Base-by-base conservation (phyloP, 2,329 filamentous ascomycete genomes). In the Rhynchosporium graminicola region DNA sequence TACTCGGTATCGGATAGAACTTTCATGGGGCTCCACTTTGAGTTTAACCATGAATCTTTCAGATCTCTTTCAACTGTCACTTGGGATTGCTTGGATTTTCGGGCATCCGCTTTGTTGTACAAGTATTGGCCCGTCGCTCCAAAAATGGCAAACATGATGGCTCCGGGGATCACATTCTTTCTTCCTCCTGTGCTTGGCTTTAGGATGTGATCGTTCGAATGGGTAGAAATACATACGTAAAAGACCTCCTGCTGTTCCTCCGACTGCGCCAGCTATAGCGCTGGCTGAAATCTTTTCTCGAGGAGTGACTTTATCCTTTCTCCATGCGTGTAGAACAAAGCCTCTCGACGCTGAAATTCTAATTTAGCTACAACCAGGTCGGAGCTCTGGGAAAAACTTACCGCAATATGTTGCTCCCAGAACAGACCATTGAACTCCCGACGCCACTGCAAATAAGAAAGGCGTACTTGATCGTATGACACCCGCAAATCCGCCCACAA, bases 371-470 rank as follows among this genome's bases (percentile, higher is more conserved):
- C 28, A 7, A 31, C 10, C 29, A 55, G 38, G 40, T n/a, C 20
- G 13, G 29, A 48, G 12, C 12, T 46, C 38, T 5, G 58, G 33
- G 33, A 13, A 28, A 8, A 5, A 61, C 84, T 72, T 79, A 87
- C 89, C 87, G 82, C 87, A 94, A 74, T 88, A 97, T 15, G 85
- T 89, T 52, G 83, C 85, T 42, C 91, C 91, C 45, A 96, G 82
- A 47, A 85, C 82, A 75, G 91, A 91, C 85, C 91, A 97, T 77
- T 96, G 92, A 46, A 91, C 79, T 20, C 91, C 89, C 28, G 88
- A 87, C 43, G 87, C 82, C 12, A 88, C 69, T 0, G 91, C 88
- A 76, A 92, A 94, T 6, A 94, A 76, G 2, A 86, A 81, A 3
- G 90, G 87, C 13, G 83, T 84, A 28, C 80, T 81, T 20, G 88